Percentiles rank a stretch among this genome's conserved stretches.
Conservation (phyloP, 2,329 filamentous ascomycete genomes). For the Didymella pomorum region DNA sequence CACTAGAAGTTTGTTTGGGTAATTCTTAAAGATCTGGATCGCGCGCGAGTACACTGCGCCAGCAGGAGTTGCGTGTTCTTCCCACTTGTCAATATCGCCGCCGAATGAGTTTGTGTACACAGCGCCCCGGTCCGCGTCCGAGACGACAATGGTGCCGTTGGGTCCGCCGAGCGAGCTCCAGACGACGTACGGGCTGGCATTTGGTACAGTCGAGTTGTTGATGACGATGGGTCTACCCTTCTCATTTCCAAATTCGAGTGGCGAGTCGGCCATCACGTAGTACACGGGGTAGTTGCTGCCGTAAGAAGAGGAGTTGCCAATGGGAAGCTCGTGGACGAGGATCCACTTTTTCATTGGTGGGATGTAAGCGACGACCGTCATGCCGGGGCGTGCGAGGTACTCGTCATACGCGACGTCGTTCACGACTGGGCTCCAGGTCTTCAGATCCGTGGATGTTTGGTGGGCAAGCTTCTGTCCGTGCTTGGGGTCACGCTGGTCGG, state of each 20-base stretch:
- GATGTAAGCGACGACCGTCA: conserved; percentile 34
- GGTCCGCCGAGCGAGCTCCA: conserved; percentile 35
- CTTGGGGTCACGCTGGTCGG: conserved; percentile 35
- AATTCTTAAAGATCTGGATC: neutral
- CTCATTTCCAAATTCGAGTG: conserved; percentile 26
- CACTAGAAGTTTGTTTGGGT: neutral
- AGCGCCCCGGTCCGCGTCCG: neutral
- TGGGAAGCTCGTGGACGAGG: conserved; percentile 31
- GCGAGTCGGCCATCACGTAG: conserved; percentile 32
- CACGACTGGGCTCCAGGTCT: conserved; percentile 32
- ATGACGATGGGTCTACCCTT: conserved; percentile 28
- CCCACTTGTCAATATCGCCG: neutral
- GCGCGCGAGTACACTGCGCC: neutral
- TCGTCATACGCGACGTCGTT: conserved; percentile 33
- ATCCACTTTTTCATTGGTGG: conserved; percentile 34
- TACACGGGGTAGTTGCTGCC: conserved; percentile 36
- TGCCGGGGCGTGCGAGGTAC: conserved; percentile 32
- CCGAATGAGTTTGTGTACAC: neutral
- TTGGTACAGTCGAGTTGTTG: conserved; percentile 29
- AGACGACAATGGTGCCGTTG: conserved; percentile 24
- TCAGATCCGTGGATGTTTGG: conserved; percentile 30
- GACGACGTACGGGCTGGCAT: conserved; percentile 31
- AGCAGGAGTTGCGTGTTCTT: neutral
- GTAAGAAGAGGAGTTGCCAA: conserved; percentile 1
- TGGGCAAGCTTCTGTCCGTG: conserved; percentile 39